Conservation (phyloP, 371 early-diverging fungal genomes). For the Fennellomyces sp. region DNA sequence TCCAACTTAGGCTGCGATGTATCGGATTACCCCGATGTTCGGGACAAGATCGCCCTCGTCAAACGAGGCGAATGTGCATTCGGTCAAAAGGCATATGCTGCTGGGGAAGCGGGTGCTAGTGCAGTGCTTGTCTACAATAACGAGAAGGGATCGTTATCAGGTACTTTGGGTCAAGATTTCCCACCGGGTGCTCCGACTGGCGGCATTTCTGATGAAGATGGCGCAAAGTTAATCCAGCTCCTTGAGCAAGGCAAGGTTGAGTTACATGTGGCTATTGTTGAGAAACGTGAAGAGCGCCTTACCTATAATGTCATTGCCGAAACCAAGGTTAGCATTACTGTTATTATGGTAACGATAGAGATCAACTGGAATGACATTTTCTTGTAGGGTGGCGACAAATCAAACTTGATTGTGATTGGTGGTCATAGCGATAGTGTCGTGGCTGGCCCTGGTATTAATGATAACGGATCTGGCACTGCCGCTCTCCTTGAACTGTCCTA, state of each 20-base stretch:
- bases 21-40: slow-evolving; percentile 19
- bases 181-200: slow-evolving; percentile 17
- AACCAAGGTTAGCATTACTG: slow-evolving; percentile 6
- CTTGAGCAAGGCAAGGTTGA: slow-evolving; percentile 4
- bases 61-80: slow-evolving; percentile 60
- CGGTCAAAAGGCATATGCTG: slow-evolving; percentile 47
- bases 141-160: slow-evolving; percentile 19
- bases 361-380: background rate
- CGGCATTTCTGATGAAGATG: slow-evolving; percentile 17
- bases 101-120: slow-evolving; percentile 45
- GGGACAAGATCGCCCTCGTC: slow-evolving; percentile 50
- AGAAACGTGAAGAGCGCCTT: slow-evolving; percentile 17
- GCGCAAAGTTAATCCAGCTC: slow-evolving; percentile 3
- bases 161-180: slow-evolving; percentile 13
- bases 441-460: slow-evolving; percentile 71
- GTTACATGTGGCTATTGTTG: slow-evolving; percentile 11
- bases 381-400: slow-evolving; percentile 17
- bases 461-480: slow-evolving; percentile 73
- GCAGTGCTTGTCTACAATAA: slow-evolving; percentile 51
- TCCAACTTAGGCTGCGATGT: slow-evolving; percentile 8
- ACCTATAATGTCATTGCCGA: slow-evolving; percentile 22
- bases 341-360: background rate
- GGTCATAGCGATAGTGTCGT: slow-evolving; percentile 60
- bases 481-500: slow-evolving; percentile 68
- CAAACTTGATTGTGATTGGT: slow-evolving; percentile 23